Evolutionary conservation across 208 protist species (phyloP).

Genomic region (Leishmania braziliensis): DNA sequence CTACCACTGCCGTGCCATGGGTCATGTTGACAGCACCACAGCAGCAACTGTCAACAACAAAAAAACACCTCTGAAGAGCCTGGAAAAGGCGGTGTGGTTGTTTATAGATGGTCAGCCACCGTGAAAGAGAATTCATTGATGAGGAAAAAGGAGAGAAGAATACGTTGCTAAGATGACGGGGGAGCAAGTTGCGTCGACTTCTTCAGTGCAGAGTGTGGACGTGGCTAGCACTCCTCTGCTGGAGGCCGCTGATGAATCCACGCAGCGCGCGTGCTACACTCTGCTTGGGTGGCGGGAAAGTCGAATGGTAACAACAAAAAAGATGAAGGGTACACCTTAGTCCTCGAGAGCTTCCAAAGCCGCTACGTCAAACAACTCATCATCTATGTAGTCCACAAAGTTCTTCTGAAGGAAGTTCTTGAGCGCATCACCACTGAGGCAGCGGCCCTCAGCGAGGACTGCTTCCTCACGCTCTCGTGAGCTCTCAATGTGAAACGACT

Average conservation of each 20-base stretch:
- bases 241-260: neutral
- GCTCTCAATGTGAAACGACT: constrained; percentile 26
- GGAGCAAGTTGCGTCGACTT: neutral
- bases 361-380: constrained; percentile 42
- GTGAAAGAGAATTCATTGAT: neutral
- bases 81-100: neutral
- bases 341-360: constrained; percentile 24
- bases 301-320: neutral
- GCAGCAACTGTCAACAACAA: neutral
- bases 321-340: neutral
- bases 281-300: neutral
- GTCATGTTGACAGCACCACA: neutral
- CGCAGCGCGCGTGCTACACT: neutral
- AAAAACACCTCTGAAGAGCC: neutral
- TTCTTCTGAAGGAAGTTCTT: constrained; percentile 77
- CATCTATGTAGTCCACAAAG: constrained; percentile 80
- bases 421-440: constrained; percentile 42
- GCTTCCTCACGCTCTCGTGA: constrained; percentile 50
- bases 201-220: neutral
- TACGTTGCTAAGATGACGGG: neutral
- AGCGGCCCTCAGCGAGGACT: constrained; percentile 41
- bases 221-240: neutral
- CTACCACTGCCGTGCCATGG: neutral
- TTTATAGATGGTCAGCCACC: neutral
- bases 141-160: neutral